Conservation (phyloP, 495 filamentous ascomycete genomes). For the Lentithecium fluviatile region DNA sequence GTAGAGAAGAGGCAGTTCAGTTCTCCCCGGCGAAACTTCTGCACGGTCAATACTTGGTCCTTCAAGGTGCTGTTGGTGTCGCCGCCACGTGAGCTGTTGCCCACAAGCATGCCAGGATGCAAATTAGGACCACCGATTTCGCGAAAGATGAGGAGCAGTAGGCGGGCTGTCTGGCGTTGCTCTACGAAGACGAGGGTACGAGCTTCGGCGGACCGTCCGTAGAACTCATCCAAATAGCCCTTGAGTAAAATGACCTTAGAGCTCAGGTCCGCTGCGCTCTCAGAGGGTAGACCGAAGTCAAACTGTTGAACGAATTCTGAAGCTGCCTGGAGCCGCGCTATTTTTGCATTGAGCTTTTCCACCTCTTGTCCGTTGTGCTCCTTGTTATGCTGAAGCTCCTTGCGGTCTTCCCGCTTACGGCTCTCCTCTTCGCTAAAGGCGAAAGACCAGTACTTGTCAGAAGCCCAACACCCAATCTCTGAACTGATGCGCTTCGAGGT, state of each 20-base stretch:
- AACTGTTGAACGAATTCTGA: conserved; percentile 55
- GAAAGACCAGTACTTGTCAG: conserved; percentile 77
- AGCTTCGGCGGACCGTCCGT: conserved; percentile 53
- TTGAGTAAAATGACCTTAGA: conserved; percentile 68
- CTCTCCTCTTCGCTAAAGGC: conserved; percentile 66
- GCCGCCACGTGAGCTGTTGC: conserved; percentile 49
- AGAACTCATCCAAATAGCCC: conserved; percentile 57
- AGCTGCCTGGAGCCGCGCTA: conserved; percentile 60
- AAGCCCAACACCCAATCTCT: conserved; percentile 80
- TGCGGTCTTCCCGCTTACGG: conserved; percentile 57
- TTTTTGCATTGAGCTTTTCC: conserved; percentile 50
- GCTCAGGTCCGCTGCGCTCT: conserved; percentile 55
- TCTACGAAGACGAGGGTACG: conserved; percentile 90
- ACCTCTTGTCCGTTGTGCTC: conserved; percentile 37
- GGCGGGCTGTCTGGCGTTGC: conserved; percentile 70
- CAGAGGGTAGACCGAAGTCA: conserved; percentile 47
- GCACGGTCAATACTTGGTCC: conserved; percentile 72
- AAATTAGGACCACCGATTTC: conserved; percentile 58
- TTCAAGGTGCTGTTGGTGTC: conserved; percentile 65
- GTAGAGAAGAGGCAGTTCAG: conserved; percentile 89
- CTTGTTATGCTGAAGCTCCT: conserved; percentile 51
- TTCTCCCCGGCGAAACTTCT: conserved; percentile 74
- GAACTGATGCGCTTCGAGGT: conserved; percentile 59
- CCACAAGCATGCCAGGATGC: conserved; percentile 65
- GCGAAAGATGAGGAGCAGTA: conserved; percentile 65